Percentiles rank a stretch among this genome's conserved stretches.
Conservation (phyloP, 768 basidiomycete genomes). For the Vararia minispora region DNA sequence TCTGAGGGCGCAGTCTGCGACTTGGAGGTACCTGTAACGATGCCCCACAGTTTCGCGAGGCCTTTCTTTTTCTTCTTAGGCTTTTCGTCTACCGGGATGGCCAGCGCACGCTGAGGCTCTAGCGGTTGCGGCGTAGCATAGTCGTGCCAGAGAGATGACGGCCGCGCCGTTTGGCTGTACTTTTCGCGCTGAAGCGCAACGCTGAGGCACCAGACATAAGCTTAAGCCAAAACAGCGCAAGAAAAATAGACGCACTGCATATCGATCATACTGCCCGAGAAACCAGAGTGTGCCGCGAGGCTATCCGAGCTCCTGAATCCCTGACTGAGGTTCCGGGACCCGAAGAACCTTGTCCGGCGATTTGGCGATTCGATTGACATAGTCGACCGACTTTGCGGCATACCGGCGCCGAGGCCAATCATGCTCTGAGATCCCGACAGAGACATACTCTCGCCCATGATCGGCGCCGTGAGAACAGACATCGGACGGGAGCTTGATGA, state of each 20-base stretch:
- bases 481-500: slow-evolving; percentile 31
- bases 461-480: slow-evolving; percentile 48
- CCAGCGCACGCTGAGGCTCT: slow-evolving; percentile 1
- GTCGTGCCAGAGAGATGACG: too few species aligned
- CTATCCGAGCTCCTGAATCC: slow-evolving; percentile 77
- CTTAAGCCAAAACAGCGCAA: not conserved
- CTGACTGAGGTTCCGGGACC: slow-evolving; percentile 55
- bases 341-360: slow-evolving; percentile 67
- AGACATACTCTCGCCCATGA: too few species aligned
- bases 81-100: slow-evolving; percentile 26
- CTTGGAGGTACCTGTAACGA: slow-evolving; percentile 45
- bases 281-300: slow-evolving; percentile 66
- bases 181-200: slow-evolving; percentile 67
- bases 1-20: slow-evolving; percentile 27
- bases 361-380: slow-evolving; percentile 70
- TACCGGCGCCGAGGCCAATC: slow-evolving; percentile 44
- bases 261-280: slow-evolving; percentile 83
- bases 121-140: slow-evolving; percentile 15
- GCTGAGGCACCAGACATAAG: too few species aligned
- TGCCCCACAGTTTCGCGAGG: slow-evolving; percentile 71
- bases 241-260: slow-evolving; percentile 63
- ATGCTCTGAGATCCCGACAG: slow-evolving; percentile 17
- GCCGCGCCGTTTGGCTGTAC: too few species aligned
- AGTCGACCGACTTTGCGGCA: slow-evolving; percentile 63
- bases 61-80: slow-evolving; percentile 73